These are phyloP conservation scores for Debaryomyces singareniensis DNA, from an alignment of 1,139 yeast genomes.

Conservation along the genomic window DNA sequence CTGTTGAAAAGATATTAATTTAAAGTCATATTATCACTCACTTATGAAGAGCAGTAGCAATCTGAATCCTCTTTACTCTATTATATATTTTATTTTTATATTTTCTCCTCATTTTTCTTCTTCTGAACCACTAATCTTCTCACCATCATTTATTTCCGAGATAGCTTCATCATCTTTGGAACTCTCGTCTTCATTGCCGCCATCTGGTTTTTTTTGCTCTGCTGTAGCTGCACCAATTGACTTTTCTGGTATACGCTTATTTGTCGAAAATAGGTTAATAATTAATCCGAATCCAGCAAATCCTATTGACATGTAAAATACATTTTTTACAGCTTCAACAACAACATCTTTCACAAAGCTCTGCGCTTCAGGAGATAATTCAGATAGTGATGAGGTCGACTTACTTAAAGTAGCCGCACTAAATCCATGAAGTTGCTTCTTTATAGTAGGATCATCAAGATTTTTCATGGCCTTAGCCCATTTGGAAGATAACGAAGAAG, in stretches of 20 bases:
- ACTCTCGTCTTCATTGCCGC: too few relatives aligned
- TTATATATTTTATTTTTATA: too few relatives aligned
- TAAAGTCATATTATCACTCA: too few relatives aligned
- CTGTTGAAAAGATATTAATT: too few relatives aligned
- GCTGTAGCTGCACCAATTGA: too few relatives aligned
- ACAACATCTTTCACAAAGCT: constrained; percentile 21
- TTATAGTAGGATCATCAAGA: constrained; percentile 11
- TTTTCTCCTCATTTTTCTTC: too few relatives aligned
- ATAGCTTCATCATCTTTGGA: too few relatives aligned
- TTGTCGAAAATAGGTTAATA: constrained; percentile 18
- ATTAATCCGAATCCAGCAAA: constrained; percentile 17
- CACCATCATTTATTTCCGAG: too few relatives aligned
- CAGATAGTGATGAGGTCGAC: constrained; percentile 14
- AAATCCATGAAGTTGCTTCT: constrained; percentile 14
- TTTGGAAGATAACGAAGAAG: constrained; percentile 20
- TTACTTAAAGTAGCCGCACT: constrained; percentile 11
- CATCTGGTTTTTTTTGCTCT: too few relatives aligned
- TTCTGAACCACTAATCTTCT: too few relatives aligned
- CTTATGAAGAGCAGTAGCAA: too few relatives aligned
- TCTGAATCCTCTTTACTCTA: too few relatives aligned
- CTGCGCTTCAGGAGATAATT: constrained; percentile 19
- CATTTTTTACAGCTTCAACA: constrained; percentile 25
- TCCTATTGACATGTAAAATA: constrained; percentile 27
- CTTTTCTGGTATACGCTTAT: constrained; percentile 22
- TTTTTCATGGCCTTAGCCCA: constrained; percentile 11